Evolutionary conservation across 2,329 filamentous ascomycete genomes (phyloP).

Genomic region (Pseudogymnoascus sp.): DNA sequence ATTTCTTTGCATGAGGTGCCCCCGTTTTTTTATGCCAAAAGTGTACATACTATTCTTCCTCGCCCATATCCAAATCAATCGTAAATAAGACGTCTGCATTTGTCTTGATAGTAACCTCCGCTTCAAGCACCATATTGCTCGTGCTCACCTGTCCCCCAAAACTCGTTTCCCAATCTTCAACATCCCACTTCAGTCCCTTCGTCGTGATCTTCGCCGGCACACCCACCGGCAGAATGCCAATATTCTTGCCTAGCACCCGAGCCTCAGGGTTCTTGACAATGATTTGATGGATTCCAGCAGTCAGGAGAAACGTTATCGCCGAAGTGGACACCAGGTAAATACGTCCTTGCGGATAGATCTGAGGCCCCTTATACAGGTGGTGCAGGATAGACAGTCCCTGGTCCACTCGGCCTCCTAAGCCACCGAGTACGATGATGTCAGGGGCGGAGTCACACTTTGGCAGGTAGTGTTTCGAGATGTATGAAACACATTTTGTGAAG

Average conservation of each 20-base stretch:
- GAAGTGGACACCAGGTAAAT: slow-evolving; percentile 77
- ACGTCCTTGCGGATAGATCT: slow-evolving; percentile 44
- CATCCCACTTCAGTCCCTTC: slow-evolving; percentile 83
- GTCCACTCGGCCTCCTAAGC: slow-evolving; percentile 84
- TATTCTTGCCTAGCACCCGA: slow-evolving; percentile 63
- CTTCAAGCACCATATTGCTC: slow-evolving; percentile 67
- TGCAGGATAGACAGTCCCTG: slow-evolving; percentile 87
- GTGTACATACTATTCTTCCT: neutral
- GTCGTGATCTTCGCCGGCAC: slow-evolving; percentile 76
- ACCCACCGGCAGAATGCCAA: slow-evolving; percentile 80
- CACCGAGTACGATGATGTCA: slow-evolving; percentile 76
- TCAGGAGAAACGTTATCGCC: slow-evolving; percentile 78
- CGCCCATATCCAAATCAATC: slow-evolving; percentile 42
- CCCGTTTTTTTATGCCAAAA: neutral
- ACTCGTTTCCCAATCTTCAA: slow-evolving; percentile 69
- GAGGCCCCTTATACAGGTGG: slow-evolving; percentile 59
- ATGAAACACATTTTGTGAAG: slow-evolving; percentile 74
- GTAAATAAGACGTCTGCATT: slow-evolving; percentile 67
- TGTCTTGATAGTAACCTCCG: slow-evolving; percentile 55
- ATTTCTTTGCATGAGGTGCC: neutral
- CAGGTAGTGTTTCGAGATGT: slow-evolving; percentile 40
- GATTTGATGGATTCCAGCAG: slow-evolving; percentile 61
- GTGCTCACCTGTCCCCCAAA: slow-evolving; percentile 72
- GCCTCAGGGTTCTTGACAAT: slow-evolving; percentile 38
- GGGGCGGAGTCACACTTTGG: slow-evolving; percentile 28